Conservation (phyloP, 129 eudicot species). For the Chrysanthemum makinoi region DNA sequence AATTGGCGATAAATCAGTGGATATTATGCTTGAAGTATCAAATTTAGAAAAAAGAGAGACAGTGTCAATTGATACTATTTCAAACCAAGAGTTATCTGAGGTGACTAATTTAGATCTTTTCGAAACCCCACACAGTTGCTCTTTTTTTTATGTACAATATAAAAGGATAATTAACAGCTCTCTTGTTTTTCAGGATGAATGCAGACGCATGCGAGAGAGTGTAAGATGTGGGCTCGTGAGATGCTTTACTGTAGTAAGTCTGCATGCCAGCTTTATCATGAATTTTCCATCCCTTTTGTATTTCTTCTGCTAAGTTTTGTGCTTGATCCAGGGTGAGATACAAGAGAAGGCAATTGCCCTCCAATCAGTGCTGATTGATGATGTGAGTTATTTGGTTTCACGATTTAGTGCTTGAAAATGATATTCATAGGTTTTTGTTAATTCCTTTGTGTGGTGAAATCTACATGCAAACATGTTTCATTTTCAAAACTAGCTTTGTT, state of each 20-base stretch:
- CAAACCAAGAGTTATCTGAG: slow-evolving; percentile 87
- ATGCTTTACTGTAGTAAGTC: slow-evolving; percentile 77
- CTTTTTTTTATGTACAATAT: slow-evolving; percentile 1
- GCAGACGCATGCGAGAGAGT: slow-evolving; percentile 87
- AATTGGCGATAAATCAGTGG: slow-evolving; percentile 50
- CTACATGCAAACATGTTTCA: too few relatives aligned
- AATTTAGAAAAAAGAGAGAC: slow-evolving; percentile 86
- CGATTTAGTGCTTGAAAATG: slow-evolving; percentile 27
- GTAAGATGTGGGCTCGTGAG: slow-evolving; percentile 89
- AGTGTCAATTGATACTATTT: slow-evolving; percentile 65
- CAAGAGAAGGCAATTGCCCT: slow-evolving; percentile 79
- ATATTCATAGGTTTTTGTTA: slow-evolving; percentile 20
- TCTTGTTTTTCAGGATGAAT: slow-evolving; percentile 71
- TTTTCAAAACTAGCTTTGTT: too few relatives aligned
- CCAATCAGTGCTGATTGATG: slow-evolving; percentile 62
- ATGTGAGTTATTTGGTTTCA: slow-evolving; percentile 58
- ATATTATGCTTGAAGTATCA: slow-evolving; percentile 77
- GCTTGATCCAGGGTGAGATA: slow-evolving; percentile 69
- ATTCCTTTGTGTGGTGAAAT: background rate
- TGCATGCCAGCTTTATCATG: slow-evolving; percentile 4
- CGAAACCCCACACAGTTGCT: background rate
- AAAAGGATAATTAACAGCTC: background rate
- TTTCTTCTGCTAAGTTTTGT: slow-evolving; percentile 24
- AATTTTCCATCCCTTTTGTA: background rate
- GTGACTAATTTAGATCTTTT: slow-evolving; percentile 27